These are phyloP conservation scores for Blastomyces silverae DNA, from an alignment of 2,329 filamentous ascomycete species.

Conservation along the genomic window DNA sequence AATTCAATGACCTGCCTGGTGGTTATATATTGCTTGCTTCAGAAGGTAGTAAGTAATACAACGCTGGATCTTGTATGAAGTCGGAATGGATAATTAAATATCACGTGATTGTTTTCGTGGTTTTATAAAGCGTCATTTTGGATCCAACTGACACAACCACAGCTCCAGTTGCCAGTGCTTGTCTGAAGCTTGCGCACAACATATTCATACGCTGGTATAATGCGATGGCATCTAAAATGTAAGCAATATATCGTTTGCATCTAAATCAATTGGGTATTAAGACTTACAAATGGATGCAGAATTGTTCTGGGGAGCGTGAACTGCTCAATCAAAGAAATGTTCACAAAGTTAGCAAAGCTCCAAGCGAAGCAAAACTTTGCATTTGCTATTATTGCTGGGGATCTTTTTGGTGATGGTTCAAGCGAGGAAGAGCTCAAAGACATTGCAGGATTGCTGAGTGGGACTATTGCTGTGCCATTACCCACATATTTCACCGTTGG, in stretches of 20 bases:
- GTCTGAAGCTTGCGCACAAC: background rate
- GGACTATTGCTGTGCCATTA: constrained; percentile 66
- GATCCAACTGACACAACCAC: background rate
- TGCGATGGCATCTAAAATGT: constrained; percentile 54
- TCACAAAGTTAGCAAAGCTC: constrained; percentile 71
- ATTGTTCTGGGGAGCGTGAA: constrained; percentile 76
- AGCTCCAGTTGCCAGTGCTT: background rate
- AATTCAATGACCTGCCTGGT: background rate
- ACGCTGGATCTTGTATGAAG: too few species aligned
- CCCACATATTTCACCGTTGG: constrained; percentile 89
- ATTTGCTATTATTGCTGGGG: constrained; percentile 75
- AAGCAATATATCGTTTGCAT: constrained; percentile 24
- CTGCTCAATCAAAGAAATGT: constrained; percentile 66
- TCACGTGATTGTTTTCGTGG: background rate
- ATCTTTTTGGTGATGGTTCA: constrained; percentile 61
- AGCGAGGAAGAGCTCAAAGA: constrained; percentile 50
- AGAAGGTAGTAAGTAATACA: background rate
- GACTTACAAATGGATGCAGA: constrained; percentile 28
- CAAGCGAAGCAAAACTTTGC: constrained; percentile 84
- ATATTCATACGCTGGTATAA: background rate
- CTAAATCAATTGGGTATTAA: background rate
- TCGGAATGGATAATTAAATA: background rate
- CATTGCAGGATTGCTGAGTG: constrained; percentile 60
- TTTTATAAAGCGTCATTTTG: background rate
- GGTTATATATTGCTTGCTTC: background rate